Evolutionary conservation across 1,284 basidiomycete species (phyloP).

Genomic region (Malassezia sp.): DNA sequence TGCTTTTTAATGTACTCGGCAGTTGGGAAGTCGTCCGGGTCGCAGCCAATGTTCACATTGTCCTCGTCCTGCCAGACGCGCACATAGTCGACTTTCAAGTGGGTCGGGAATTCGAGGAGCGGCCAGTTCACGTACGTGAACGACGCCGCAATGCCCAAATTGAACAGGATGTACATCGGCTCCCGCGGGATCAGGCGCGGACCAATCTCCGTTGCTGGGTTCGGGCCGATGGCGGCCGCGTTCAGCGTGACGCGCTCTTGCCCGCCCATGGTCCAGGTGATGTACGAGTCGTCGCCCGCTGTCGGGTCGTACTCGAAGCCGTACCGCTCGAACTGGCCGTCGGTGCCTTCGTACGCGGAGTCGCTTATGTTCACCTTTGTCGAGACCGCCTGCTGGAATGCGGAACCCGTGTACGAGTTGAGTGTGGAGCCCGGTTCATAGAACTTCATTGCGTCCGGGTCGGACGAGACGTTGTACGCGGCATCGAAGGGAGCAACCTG

Average conservation of each 20-base stretch:
- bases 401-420: constrained; percentile 35
- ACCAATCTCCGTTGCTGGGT: constrained; percentile 58
- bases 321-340: constrained; percentile 47
- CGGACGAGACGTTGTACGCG: constrained; percentile 45
- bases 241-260: constrained; percentile 51
- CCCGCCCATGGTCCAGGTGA: constrained; percentile 25
- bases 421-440: no score
- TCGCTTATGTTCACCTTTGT: constrained; percentile 31
- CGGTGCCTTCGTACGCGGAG: constrained; percentile 26
- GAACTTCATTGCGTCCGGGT: neutral
- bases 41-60: constrained; percentile 45
- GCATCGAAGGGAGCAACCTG: constrained; percentile 40
- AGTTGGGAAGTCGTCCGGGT: constrained; percentile 44
- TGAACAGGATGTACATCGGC: constrained; percentile 36
- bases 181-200: constrained; percentile 61
- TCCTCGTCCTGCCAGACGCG: constrained; percentile 34
- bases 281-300: constrained; percentile 17
- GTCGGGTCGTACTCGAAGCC: constrained; percentile 54
- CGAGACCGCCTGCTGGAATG: constrained; percentile 42
- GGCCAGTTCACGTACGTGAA: constrained; percentile 24
- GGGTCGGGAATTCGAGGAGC: constrained; percentile 17
- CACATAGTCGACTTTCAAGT: constrained; percentile 29
- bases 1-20: constrained; percentile 40
- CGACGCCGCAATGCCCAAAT: constrained; percentile 30
- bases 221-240: constrained; percentile 60